Base-by-base conservation (phyloP, 2,329 filamentous ascomycete genomes). In the Verticillium tricorpus region DNA sequence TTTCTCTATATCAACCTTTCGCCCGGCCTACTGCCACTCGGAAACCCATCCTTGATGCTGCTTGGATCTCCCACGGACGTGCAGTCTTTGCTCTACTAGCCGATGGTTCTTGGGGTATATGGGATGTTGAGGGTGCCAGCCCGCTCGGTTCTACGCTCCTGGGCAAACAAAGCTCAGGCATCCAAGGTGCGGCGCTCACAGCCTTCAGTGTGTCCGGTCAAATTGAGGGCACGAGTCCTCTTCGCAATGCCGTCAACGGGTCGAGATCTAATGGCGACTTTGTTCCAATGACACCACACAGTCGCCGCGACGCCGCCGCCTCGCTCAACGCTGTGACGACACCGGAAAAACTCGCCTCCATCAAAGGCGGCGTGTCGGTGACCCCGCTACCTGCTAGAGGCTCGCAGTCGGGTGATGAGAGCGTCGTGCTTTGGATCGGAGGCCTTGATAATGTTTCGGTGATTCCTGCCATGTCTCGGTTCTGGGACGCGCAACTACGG, bases 61-160 rank as follows among this genome's bases (percentile, higher is more conserved):
- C 82, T 5, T 89, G 87, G 87, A 81, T 89, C 57, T 77, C 81
- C 2, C 81, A 83, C 62, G 87, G 87, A 11, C 80, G 82, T 56
- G 86, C 86, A 5, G 76, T 89, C 32, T 74, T 89, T 50, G 78
- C 79, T 1, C 76, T 89, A 2, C 75, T 89, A 3, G 82, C 83
- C 1, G 87, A 89, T 66, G 87, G 86, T 7, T 85, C 86, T 70
- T 89, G 87, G 87, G 87, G 85, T 15, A 83, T 89, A 37, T 89
- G 86, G 86, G 86, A 89, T 67, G 79, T 89, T 55, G 84, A 88
- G 64, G 84, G 85, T 8, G 78, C 78, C 34, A 82, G 82, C 45
- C 82, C 84, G 1, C 71, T 79, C 39, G 71, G 78, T 57, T 71
- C 78, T 62, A 70, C 77, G 0, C 71, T 85, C 4, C 78, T 85